Conservation (phyloP, 169 alveolate species). For the Plasmodium cynomolgi region DNA sequence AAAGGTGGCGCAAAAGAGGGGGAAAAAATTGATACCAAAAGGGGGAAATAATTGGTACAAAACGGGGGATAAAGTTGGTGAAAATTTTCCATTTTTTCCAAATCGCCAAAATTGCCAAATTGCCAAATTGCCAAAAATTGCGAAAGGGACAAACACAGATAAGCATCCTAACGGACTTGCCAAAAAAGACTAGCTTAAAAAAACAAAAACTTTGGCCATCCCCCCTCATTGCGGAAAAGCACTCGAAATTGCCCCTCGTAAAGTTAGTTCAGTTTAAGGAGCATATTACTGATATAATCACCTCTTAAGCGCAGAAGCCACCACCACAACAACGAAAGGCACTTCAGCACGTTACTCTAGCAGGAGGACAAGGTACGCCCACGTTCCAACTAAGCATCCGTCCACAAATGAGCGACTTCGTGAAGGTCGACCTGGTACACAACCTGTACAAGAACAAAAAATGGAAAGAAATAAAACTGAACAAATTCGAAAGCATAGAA, state of each 20-base stretch:
- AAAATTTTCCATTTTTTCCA: background rate
- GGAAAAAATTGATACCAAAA: no score
- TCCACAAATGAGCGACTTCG: slow-evolving; percentile 22
- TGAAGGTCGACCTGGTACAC: slow-evolving; percentile 76
- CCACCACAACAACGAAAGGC: background rate
- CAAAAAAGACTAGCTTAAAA: background rate
- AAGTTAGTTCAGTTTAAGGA: background rate
- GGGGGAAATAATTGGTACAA: background rate
- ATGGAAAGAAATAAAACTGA: slow-evolving; percentile 78
- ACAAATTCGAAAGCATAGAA: slow-evolving; percentile 73
- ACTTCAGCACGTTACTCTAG: background rate
- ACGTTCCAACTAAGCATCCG: background rate
- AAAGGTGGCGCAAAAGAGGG: background rate
- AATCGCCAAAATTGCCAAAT: background rate
- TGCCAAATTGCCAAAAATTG: background rate
- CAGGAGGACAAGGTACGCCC: background rate
- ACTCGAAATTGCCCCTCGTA: background rate
- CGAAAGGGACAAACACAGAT: background rate
- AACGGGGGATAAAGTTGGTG: background rate
- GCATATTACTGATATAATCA: background rate
- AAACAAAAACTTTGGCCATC: background rate
- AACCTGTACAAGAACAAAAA: slow-evolving; percentile 52
- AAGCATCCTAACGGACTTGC: background rate
- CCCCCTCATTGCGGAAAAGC: background rate
- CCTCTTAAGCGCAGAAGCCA: background rate